phyloP scores from a whole-genome alignment of 306 rosid species.

The Casuarina equisetifolia region DNA sequence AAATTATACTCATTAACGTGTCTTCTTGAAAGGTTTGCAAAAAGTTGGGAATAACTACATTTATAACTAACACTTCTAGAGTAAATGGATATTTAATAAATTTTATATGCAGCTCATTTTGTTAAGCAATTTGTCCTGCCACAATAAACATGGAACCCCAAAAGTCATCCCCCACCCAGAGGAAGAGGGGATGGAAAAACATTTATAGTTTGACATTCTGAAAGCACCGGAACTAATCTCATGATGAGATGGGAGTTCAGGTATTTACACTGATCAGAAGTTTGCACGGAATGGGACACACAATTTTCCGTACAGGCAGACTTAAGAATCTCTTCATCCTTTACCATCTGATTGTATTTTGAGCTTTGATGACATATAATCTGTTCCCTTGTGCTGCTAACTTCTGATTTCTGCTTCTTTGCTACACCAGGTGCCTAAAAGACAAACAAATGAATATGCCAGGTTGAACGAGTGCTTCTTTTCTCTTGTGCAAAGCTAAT shows the following conservation, averaged over 20 bases:
- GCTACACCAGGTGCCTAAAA: conserved; percentile 38
- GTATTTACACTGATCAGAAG: conserved; percentile 38
- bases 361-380: conserved; percentile 31
- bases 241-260: conserved; percentile 15
- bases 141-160: not conserved
- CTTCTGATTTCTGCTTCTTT: conserved; percentile 42
- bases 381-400: conserved; percentile 31
- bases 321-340: conserved; percentile 36
- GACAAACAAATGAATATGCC: conserved; percentile 13
- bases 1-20: not conserved
- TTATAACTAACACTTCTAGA: not conserved
- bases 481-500: not conserved
- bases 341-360: conserved; percentile 28
- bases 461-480: not conserved
- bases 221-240: conserved; percentile 1
- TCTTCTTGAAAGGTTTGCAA: not conserved
- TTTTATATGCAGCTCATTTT: not conserved
- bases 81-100: not conserved
- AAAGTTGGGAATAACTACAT: not conserved
- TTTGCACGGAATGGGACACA: conserved; percentile 13
- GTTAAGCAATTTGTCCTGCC: not conserved
- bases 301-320: conserved; percentile 30
- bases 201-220: not conserved
- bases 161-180: not conserved
- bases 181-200: not conserved